phyloP scores from a whole-genome alignment of 2,329 filamentous ascomycete species.

The Xylariaceae sp. region DNA sequence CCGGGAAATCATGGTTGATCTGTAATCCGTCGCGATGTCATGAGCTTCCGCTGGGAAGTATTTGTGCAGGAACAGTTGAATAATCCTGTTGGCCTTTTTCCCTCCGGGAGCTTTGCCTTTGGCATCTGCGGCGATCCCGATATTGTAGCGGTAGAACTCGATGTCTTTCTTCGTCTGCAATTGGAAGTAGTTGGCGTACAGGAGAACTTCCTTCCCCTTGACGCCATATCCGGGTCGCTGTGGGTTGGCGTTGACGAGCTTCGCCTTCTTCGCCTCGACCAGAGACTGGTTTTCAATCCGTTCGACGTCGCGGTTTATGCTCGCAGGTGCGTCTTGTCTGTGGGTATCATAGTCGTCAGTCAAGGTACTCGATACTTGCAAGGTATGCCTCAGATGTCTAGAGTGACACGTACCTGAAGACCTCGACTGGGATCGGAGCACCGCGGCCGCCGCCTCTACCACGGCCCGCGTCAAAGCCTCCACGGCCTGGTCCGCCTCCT shows the following conservation, averaged over 20 bases:
- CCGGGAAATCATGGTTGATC: conserved; percentile 1
- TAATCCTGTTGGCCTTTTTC: conserved; percentile 4
- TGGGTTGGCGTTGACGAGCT: conserved; percentile 1
- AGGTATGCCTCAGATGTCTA: neutral
- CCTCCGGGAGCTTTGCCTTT: conserved; percentile 1
- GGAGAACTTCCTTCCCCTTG: conserved; percentile 1
- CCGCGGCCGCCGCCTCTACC: neutral
- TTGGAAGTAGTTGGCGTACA: conserved; percentile 5
- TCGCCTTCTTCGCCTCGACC: conserved; percentile 1
- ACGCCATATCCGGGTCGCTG: conserved; percentile 4
- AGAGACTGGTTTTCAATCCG: conserved; percentile 4
- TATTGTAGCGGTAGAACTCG: conserved; percentile 2
- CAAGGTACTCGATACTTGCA: neutral
- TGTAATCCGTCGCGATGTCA: conserved; percentile 3
- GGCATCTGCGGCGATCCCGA: neutral
- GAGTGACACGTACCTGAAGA: conserved; percentile 1
- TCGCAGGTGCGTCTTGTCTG: neutral
- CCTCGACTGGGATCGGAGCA: neutral
- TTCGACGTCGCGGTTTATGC: neutral
- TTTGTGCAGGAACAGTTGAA: conserved; percentile 2
- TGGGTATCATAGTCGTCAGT: conserved; percentile 2
- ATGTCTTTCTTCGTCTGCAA: neutral
- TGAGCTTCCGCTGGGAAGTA: neutral
- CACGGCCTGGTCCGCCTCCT: neutral
- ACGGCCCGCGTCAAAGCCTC: neutral